These are phyloP conservation scores for Solanum chaucha DNA, from an alignment of 257 asterid genomes.

Conservation along the genomic window DNA sequence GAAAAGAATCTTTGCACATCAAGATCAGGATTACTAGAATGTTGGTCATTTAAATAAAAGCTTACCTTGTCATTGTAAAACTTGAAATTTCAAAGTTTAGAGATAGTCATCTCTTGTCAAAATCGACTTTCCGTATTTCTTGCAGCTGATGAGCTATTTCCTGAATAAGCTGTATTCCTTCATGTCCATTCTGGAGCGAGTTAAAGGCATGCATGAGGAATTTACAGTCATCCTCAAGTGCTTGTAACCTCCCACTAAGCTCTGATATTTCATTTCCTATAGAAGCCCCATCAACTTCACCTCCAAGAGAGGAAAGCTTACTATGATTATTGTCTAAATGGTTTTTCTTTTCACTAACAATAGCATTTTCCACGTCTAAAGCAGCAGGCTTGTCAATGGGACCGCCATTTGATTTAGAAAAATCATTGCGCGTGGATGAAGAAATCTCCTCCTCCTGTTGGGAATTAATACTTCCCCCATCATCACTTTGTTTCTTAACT, in stretches of 20 bases:
- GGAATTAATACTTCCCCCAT: conserved; percentile 1
- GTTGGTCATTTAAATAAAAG: not conserved
- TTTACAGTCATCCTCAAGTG: conserved; percentile 38
- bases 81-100: conserved; percentile 2
- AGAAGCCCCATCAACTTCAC: conserved; percentile 10
- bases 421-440: not conserved
- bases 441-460: conserved; percentile 16
- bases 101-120: conserved; percentile 11
- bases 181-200: conserved; percentile 30
- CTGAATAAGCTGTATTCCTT: conserved; percentile 33
- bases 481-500: not conserved
- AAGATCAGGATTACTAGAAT: not conserved
- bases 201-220: conserved; percentile 34
- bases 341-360: conserved; percentile 1
- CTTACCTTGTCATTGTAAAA: conserved; percentile 1
- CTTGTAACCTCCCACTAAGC: conserved; percentile 32
- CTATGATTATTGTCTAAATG: not conserved
- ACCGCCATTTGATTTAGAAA: conserved; percentile 7
- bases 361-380: conserved; percentile 11
- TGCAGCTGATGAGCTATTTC: conserved; percentile 45
- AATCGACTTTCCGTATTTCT: conserved; percentile 23
- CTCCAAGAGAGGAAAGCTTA: conserved; percentile 4
- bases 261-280: conserved; percentile 25
- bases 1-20: not conserved
- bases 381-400: conserved; percentile 5